Evolutionary conservation across 1,139 yeast species (phyloP), one percentile per base, ranked within the genome.

Genomic region (Hansenula lynferdii): DNA sequence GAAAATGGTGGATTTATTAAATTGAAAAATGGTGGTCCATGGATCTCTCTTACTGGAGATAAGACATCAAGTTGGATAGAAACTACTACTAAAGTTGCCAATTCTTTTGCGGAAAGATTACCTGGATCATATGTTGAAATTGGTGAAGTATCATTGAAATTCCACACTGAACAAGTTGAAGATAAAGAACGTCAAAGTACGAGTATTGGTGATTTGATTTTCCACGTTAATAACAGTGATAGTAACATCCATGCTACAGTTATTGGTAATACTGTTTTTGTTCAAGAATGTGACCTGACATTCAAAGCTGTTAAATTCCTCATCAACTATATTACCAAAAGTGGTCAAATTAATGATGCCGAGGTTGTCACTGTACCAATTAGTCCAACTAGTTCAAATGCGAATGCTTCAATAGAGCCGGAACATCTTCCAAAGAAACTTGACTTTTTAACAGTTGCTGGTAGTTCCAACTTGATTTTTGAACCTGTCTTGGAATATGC

Each of bases 1-100:
- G 97, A 90, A 59, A 81, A 84, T 56, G 97, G 97, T 28, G 95
- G 89, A 0, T 67, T 63, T 43, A 73, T 84, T 23, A 79, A 75
- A 53, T 54, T 82, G 20, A 50, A 56, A 10, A 66, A 68, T 21
- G 30, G 37, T 20, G 56, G 57, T 12, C 64, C 66, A 14, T 90
- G 97, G 97, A 62, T 76, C 26, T 70, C 85, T 3, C 65, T 85
- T 12, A 12, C 28, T 7, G 9, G n/a, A 17, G 14, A 16, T 32
- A 75, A 76, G 18, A 77, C 79, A 40, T 57, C 60, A 3, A 76
- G 73, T 40, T 86, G 95, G 86, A 77, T 83, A 60, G 70, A 73
- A 2, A 72, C 75, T 37, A 77, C 81, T 10, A 62, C 69, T 31
- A 76, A 78, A 34, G 68, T 85, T 41, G 69, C 85, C 35, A 71